Evolutionary conservation across 352 stramenopile genomes (phyloP).

Genomic region (Phytophthora constricta): DNA sequence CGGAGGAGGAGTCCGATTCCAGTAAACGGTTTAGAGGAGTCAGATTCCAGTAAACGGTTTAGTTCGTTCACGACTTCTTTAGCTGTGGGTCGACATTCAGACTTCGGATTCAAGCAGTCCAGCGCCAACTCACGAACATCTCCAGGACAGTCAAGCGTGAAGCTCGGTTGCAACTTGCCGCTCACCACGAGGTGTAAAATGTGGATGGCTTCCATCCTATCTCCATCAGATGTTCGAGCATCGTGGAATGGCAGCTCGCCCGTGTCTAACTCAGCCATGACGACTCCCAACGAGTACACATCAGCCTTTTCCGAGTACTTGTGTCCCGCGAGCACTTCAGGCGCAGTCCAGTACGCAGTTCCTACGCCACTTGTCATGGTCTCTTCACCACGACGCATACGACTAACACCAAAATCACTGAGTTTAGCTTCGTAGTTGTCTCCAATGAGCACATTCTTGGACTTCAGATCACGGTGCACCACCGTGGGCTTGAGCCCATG

Average conservation of each 20-base stretch:
- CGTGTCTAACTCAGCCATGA: conserved; percentile 31
- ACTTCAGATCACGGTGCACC: conserved; percentile 82
- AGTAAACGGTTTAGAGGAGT: conserved; percentile 22
- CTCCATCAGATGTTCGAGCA: conserved; percentile 9
- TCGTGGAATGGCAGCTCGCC: conserved; percentile 34
- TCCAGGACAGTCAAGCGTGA: conserved; percentile 25
- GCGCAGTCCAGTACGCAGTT: conserved; percentile 49
- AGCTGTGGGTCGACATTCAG: conserved; percentile 33
- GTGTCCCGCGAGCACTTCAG: conserved; percentile 46
- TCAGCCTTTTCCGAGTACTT: conserved; percentile 46
- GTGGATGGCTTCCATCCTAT: conserved; percentile 39
- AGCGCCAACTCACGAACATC: conserved; percentile 28
- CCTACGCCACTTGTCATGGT: conserved; percentile 47
- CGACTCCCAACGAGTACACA: conserved; percentile 35
- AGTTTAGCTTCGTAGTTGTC: conserved; percentile 42
- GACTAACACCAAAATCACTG: conserved; percentile 49
- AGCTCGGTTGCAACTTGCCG: conserved; percentile 34
- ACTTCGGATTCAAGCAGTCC: conserved; percentile 32
- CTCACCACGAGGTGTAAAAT: conserved; percentile 38
- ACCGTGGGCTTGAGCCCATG: conserved; percentile 36
- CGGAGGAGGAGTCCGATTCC: conserved; percentile 7
- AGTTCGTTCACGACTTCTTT: conserved; percentile 37
- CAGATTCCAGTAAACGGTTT: conserved; percentile 25
- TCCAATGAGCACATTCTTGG: conserved; percentile 67
- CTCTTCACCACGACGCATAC: conserved; percentile 13